Conservation (phyloP, 345 rosid species). For the Excoecaria agallocha region DNA sequence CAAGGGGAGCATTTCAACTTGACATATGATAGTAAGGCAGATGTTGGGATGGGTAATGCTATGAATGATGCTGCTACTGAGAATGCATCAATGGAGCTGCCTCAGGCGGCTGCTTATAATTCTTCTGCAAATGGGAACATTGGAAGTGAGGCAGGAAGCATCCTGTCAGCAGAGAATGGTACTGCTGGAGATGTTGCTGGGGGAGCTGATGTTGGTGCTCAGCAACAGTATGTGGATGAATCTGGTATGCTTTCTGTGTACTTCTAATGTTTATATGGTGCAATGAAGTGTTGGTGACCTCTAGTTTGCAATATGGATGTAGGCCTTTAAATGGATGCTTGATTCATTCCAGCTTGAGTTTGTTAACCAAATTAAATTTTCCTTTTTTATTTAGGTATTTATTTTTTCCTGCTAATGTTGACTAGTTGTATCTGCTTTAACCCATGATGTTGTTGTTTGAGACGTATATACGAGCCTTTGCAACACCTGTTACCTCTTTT, state of each 20-base stretch:
- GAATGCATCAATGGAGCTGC: conserved; percentile 18
- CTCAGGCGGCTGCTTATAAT: conserved; percentile 34
- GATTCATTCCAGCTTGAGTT: background rate
- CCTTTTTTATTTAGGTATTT: no score
- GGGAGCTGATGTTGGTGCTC: conserved; percentile 35
- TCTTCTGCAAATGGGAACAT: conserved; percentile 58
- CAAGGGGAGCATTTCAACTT: conserved; percentile 26
- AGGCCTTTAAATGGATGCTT: background rate
- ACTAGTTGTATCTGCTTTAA: background rate
- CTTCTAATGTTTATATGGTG: background rate
- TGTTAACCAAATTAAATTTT: no score
- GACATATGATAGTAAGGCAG: conserved; percentile 24
- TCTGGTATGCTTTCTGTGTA: conserved; percentile 50
- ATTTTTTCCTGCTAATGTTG: background rate
- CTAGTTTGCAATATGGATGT: background rate
- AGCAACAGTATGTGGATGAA: conserved; percentile 45
- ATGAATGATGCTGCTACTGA: conserved; percentile 23
- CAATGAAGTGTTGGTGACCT: background rate
- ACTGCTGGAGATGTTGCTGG: conserved; percentile 36
- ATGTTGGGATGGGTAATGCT: conserved; percentile 16
- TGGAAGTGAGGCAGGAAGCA: conserved; percentile 33
- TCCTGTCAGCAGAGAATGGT: conserved; percentile 55
- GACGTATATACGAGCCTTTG: background rate
- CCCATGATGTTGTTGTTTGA: background rate
- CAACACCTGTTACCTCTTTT: background rate